Percentiles rank a stretch among this genome's conserved stretches.
Evolutionary conservation across 2,329 filamentous ascomycete genomes (phyloP).

Genomic region (Aspergillus pseudoterreus): DNA sequence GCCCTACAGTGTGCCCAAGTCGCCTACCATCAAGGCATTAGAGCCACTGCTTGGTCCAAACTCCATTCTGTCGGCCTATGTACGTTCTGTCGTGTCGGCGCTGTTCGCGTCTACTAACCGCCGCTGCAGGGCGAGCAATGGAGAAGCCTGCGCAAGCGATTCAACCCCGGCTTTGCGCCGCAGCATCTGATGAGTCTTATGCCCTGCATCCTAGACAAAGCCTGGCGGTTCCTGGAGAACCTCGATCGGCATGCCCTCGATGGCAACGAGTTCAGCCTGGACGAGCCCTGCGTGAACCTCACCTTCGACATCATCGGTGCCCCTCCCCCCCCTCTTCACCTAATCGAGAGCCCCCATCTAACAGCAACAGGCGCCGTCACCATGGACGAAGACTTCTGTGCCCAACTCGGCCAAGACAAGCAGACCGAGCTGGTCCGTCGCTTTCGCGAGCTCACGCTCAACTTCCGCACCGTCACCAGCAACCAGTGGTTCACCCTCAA

Average conservation of each 20-base stretch:
- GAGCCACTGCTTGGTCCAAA: constrained; percentile 5
- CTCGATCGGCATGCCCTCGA: constrained; percentile 16
- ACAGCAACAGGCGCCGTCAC: constrained; percentile 9
- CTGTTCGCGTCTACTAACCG: background rate
- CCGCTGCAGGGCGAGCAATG: constrained; percentile 20
- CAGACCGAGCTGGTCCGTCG: constrained; percentile 18
- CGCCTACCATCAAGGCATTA: background rate
- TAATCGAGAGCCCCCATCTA: no score
- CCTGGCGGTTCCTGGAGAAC: constrained; percentile 18
- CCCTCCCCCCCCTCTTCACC: background rate
- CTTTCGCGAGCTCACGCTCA: constrained; percentile 17
- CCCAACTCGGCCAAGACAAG: constrained; percentile 12
- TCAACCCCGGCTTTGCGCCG: constrained; percentile 29
- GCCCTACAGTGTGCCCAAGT: constrained; percentile 15
- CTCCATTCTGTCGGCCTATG: constrained; percentile 9
- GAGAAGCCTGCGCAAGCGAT: constrained; percentile 27
- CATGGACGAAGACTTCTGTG: constrained; percentile 20
- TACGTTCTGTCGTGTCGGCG: background rate
- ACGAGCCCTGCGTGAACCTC: constrained; percentile 22
- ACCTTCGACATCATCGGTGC: constrained; percentile 33
- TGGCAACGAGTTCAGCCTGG: constrained; percentile 22
- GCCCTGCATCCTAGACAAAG: constrained; percentile 25
- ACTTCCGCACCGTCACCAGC: constrained; percentile 2
- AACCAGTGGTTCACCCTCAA: background rate
- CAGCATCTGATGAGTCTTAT: constrained; percentile 25